Evolutionary conservation across 192 early-diverging fungal species (phyloP), one percentile per base, ranked within the genome.

Genomic region (Gaertneriomyces semiglobifer): DNA sequence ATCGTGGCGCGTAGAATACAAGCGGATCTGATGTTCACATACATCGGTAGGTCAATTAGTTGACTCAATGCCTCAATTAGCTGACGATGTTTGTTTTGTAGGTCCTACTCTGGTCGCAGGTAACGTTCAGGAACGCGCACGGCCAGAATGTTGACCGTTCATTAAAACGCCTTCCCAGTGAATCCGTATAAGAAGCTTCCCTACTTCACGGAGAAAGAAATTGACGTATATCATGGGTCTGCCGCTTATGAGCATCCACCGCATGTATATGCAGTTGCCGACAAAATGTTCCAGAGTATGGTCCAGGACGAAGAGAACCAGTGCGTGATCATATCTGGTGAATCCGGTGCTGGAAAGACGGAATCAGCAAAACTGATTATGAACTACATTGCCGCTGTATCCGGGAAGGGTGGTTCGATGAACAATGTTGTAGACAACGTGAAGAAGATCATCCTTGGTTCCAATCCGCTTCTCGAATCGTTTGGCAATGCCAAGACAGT

Each of bases 401-500:
- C 93, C 41, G 91, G 90, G 44, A 75, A 72, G 38, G 83, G 92
- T 33, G 88, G 87, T 4, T 44, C 83, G 14, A 77, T 72, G 53
- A 80, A 78, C 5, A 77, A 71, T 42, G 80, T 90, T 53, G 96
- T 99, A 58, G 87, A 93, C 59, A 88, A 95, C 69, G 92, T 99
- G 72, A 99, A 99, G 76, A 86, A 93, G 58, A 98, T 99, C 88
- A 97, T 99, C 56, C 77, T 99, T 63, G 97, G 91, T n/a, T 97
- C 95, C 5, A 99, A 99, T 76, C 97, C 97, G 33, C 77, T 99
- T 44, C 84, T 99, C 14, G 97, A 99, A 76, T 92, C 92, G 63
- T 99, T 99, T 82, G 97, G 97, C 20, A 97, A 96, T 72, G 97
- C 97, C 62, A 99, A 99, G 74, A 99, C 97, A 0, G 75, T 99